Base-by-base conservation (phyloP, 2,329 filamentous ascomycete genomes). In the Fusarium xyrophilum region DNA sequence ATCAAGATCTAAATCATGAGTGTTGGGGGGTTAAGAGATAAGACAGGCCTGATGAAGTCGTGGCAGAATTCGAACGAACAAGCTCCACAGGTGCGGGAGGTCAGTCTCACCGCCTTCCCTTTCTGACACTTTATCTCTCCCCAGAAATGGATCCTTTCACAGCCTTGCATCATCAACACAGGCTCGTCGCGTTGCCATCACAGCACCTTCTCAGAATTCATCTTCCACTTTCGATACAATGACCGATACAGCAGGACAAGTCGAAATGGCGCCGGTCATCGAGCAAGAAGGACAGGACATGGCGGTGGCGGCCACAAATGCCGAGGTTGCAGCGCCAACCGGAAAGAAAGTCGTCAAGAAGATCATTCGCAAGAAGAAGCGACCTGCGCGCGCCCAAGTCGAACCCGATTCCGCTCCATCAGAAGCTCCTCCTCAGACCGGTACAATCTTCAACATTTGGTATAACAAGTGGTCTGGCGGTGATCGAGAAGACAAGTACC, bases 401-500 rank as follows among this genome's bases (percentile, higher is more conserved):
- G 96, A 99, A 76, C 89, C 93, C 3, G 89, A 91, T 40, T 90
- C 90, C 43, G 87, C 97, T 80, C 92, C 91, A 73, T 90, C 90
- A 35, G 93, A 97, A 73, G 91, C 92, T 7, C 93, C 94, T 19
- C 92, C 93, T 3, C 94, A 98, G 75, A 98, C 95, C 0, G 96
- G 96, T 55, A 97, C 93, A 0, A 93, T 94, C 61, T 99, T 96
- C 85, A 99, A 99, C 44, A 69, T 97, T 75, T 97, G 94, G 95
- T 97, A 97, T 82, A 97, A 97, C 83, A 98, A 97, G 81, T 98
- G 95, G 94, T 91, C 90, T 2, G 96, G 96, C 70, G 96, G 96
- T 75, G 96, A 99, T 80, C 88, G 93, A 64, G 95, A 98, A 76
- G 93, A 96, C 82, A 93, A 94, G 73, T 93, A 95, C 75, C 86